Base-by-base conservation (phyloP, 345 rosid genomes). In the Eucalyptus marginata region DNA sequence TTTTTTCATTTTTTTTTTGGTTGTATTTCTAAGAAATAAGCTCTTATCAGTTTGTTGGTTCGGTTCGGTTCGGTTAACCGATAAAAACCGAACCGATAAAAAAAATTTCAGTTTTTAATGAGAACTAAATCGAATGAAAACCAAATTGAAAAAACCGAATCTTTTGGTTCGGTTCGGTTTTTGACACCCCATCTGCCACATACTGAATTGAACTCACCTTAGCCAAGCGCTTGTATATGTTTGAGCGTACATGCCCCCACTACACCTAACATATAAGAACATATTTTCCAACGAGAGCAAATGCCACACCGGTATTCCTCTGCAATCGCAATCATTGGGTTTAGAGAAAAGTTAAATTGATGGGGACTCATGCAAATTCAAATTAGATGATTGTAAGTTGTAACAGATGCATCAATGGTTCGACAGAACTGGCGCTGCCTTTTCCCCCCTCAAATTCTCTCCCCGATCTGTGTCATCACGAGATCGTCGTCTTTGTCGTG, bases 221-320 rank as follows among this genome's bases (percentile, higher is more conserved):
- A 31, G 43, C 79, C 11, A 16, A 36, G 17, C 18, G 15, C 33
- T 62, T 7, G 9, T 29, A 29, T 29, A 27, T 27, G 6, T 51
- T 62, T 27, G 33, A 27, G 31, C 17, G 4, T n/a, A 62, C 68
- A 13, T 13, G 68, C 31, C 15, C 66, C 16, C 33, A 2, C 1
- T 29, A 29, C 33, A 62, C 71, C 0, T 29, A 13, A 3, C 8
- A 29, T 29, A 0, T 62, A 62, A 62, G 3, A 62, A 13, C 71
- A 29, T 62, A 7, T 62, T 62, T 62, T 62, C 0, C 71, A 27
- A 62, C 3, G 8, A 62, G 33, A 29, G 33, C 71, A 13, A 62
- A 62, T 29, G 1, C 58, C 58, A 52, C 0, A 3, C 33, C 2
- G 36, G 5, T 62, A 62, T 13, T 62, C 8, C 18, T 62, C 71